phyloP scores from a whole-genome alignment of 768 basidiomycete genomes.

The Hydnomerulius pinastri region DNA sequence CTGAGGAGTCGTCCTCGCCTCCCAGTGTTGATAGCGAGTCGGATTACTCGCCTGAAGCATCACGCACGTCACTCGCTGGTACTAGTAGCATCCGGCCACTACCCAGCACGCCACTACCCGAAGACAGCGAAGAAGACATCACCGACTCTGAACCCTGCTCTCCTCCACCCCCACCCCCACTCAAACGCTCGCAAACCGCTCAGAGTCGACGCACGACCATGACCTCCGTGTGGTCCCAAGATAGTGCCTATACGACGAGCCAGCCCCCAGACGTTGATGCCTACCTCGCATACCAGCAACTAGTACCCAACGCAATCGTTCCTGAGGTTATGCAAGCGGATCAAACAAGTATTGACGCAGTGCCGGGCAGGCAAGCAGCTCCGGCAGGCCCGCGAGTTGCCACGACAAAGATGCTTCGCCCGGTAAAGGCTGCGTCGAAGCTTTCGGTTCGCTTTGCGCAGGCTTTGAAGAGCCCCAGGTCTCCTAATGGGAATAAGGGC shows the following conservation, averaged over 20 bases:
- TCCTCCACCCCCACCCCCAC: background rate
- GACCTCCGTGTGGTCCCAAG: slow-evolving; percentile 30
- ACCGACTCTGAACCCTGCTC: background rate
- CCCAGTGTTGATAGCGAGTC: slow-evolving; percentile 4
- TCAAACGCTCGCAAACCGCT: background rate
- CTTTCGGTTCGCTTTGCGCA: slow-evolving; percentile 4
- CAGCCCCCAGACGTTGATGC: slow-evolving; percentile 5
- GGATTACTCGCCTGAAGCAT: slow-evolving; percentile 5
- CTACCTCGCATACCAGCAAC: background rate
- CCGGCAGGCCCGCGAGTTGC: background rate
- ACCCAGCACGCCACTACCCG: slow-evolving; percentile 6
- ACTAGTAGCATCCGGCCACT: slow-evolving; percentile 7
- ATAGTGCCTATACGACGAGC: slow-evolving; percentile 46
- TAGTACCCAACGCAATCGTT: background rate
- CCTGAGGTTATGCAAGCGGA: background rate
- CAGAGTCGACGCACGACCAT: slow-evolving; percentile 16
- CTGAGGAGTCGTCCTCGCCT: background rate
- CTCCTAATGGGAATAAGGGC: background rate
- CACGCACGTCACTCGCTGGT: background rate
- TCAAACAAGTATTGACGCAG: background rate
- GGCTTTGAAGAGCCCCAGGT: background rate
- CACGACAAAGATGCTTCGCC: slow-evolving; percentile 1
- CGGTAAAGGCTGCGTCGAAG: slow-evolving; percentile 1
- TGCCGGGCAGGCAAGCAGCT: background rate
- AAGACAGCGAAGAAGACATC: background rate